Evolutionary conservation across 2,329 filamentous ascomycete genomes (phyloP).

Genomic region (Aspergillus luchuensis): DNA sequence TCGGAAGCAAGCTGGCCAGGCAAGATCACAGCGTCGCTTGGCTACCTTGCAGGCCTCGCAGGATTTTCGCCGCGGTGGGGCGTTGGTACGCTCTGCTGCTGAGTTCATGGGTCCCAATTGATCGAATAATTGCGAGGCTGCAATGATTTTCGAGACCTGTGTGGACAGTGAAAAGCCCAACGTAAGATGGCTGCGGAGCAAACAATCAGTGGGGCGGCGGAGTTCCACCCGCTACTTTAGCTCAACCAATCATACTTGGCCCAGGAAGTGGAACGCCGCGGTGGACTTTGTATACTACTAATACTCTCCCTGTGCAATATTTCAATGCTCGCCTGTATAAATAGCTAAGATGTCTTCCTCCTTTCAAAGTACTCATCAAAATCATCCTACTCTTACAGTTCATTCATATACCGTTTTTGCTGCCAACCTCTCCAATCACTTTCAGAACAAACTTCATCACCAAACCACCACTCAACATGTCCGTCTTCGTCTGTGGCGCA

Average conservation of each 20-base stretch:
- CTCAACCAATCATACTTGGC: background rate
- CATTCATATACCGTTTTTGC: background rate
- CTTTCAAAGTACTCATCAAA: background rate
- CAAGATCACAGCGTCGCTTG: slow-evolving; percentile 60
- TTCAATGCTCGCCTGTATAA: background rate
- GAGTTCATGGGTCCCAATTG: slow-evolving; percentile 7
- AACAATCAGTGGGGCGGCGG: slow-evolving; percentile 5
- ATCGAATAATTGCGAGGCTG: background rate
- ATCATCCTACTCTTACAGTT: background rate
- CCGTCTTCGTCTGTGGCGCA: slow-evolving; percentile 33
- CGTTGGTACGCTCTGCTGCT: slow-evolving; percentile 45
- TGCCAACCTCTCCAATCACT: too few relatives aligned
- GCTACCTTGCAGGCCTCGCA: slow-evolving; percentile 59
- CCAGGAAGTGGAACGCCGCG: slow-evolving; percentile 10
- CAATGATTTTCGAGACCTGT: background rate
- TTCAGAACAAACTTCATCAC: background rate
- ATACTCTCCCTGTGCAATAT: background rate
- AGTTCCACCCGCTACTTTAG: slow-evolving; percentile 14
- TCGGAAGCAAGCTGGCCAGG: slow-evolving; percentile 54
- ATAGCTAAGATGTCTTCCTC: background rate
- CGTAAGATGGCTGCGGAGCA: background rate
- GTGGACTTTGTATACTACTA: background rate
- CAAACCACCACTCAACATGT: slow-evolving; percentile 11
- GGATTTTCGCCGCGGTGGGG: slow-evolving; percentile 54
- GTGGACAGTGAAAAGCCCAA: background rate